Evolutionary conservation across 176 grass and related monocot species (phyloP).

Genomic region (Zea luxurians): DNA sequence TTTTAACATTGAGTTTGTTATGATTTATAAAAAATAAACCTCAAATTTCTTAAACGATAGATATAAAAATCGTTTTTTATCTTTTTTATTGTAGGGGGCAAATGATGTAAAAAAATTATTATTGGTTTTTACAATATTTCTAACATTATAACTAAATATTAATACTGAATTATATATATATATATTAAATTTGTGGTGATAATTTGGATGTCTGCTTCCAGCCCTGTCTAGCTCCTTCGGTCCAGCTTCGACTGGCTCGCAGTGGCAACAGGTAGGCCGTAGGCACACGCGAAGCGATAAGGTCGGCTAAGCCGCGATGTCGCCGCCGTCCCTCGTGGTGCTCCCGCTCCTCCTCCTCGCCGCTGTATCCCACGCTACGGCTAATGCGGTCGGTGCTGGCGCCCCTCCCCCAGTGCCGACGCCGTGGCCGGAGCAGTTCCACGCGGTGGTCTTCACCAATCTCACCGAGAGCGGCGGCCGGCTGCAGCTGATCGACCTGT

Average conservation of each 20-base stretch:
- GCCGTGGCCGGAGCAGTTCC: conserved; percentile 78
- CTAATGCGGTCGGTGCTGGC: background rate
- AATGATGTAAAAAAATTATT: too few relatives aligned
- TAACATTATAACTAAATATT: too few relatives aligned
- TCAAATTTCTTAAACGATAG: too few relatives aligned
- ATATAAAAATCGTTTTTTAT: too few relatives aligned
- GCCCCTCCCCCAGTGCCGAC: conserved; percentile 11
- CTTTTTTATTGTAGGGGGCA: too few relatives aligned
- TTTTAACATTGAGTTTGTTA: too few relatives aligned
- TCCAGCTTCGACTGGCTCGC: background rate
- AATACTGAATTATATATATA: too few relatives aligned
- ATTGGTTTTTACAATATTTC: too few relatives aligned
- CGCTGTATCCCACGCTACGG: background rate
- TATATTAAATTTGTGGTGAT: too few relatives aligned
- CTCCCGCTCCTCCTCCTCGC: background rate
- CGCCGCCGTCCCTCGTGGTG: background rate
- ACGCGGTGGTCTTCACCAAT: conserved; percentile 63
- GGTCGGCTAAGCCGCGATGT: conserved; percentile 27
- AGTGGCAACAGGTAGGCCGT: background rate
- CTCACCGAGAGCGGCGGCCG: conserved; percentile 47
- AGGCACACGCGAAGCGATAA: background rate
- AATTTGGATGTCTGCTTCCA: too few relatives aligned
- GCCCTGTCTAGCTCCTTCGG: too few relatives aligned
- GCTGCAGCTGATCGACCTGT: conserved; percentile 68
- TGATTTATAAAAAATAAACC: too few relatives aligned